phyloP scores from a whole-genome alignment of 2,329 filamentous ascomycete genomes.

The Aureobasidium sp. region DNA sequence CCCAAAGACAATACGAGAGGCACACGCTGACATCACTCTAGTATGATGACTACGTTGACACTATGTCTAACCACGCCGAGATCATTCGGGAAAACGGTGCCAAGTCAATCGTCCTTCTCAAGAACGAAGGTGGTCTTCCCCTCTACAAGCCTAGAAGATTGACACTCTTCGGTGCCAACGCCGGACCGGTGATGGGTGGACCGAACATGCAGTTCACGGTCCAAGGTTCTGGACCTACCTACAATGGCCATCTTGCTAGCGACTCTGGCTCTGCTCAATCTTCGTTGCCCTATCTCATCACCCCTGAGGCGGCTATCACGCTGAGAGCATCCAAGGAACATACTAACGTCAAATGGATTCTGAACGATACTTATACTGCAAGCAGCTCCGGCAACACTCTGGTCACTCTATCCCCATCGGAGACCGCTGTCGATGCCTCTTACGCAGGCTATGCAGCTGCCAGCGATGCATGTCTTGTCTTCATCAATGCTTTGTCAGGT shows the following conservation, averaged over 20 bases:
- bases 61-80: slow-evolving; percentile 61
- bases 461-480: slow-evolving; percentile 49
- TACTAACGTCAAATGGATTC: slow-evolving; percentile 19
- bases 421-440: slow-evolving; percentile 25
- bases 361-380: slow-evolving; percentile 24
- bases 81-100: slow-evolving; percentile 58
- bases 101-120: slow-evolving; percentile 41
- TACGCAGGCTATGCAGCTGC: slow-evolving; percentile 30
- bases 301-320: slow-evolving; percentile 23
- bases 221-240: slow-evolving; percentile 28
- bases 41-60: slow-evolving; percentile 48
- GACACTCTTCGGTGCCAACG: slow-evolving; percentile 44
- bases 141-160: slow-evolving; percentile 36
- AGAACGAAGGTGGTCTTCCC: slow-evolving; percentile 38
- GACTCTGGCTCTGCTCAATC: slow-evolving; percentile 40
- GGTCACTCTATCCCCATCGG: slow-evolving; percentile 52
- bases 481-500: slow-evolving; percentile 47
- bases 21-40: slow-evolving; percentile 16
- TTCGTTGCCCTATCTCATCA: slow-evolving; percentile 26
- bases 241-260: slow-evolving; percentile 39
- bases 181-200: slow-evolving; percentile 37
- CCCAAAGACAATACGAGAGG: no score
- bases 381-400: slow-evolving; percentile 33
- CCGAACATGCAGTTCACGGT: slow-evolving; percentile 38
- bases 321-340: slow-evolving; percentile 20